phyloP scores from a whole-genome alignment of 257 asterid species.

The Solanum sejunctum region DNA sequence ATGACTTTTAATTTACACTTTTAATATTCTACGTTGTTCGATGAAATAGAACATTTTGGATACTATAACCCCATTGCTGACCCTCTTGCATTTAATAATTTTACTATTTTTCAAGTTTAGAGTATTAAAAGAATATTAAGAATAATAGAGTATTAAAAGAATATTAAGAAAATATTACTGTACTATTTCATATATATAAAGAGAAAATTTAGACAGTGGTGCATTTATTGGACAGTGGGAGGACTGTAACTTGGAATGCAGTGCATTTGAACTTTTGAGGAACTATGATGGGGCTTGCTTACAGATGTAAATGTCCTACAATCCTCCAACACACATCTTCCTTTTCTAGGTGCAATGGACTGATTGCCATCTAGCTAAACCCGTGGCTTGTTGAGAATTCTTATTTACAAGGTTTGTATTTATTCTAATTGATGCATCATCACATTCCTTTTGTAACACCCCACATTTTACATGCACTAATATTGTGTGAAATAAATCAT shows the following conservation, averaged over 20 bases:
- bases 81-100: not conserved
- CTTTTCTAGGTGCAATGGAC: slow-evolving; percentile 93
- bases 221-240: not conserved
- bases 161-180: not conserved
- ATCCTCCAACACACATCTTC: slow-evolving; percentile 83
- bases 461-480: too few relatives aligned
- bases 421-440: not conserved
- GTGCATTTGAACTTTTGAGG: slow-evolving; percentile 75
- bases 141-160: too few relatives aligned
- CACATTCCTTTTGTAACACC: too few relatives aligned
- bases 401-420: slow-evolving; percentile 63
- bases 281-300: slow-evolving; percentile 90
- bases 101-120: not conserved
- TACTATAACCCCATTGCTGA: not conserved
- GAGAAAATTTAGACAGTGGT: not conserved
- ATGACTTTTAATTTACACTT: not conserved
- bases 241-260: slow-evolving; percentile 39
- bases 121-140: too few relatives aligned
- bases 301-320: slow-evolving; percentile 87
- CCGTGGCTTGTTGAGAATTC: slow-evolving; percentile 80
- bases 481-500: too few relatives aligned
- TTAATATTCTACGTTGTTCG: not conserved
- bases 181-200: not conserved
- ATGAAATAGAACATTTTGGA: not conserved
- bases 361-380: slow-evolving; percentile 90